These are phyloP conservation scores for Delonix regia DNA, from an alignment of 306 rosid species.

Conservation along the genomic window DNA sequence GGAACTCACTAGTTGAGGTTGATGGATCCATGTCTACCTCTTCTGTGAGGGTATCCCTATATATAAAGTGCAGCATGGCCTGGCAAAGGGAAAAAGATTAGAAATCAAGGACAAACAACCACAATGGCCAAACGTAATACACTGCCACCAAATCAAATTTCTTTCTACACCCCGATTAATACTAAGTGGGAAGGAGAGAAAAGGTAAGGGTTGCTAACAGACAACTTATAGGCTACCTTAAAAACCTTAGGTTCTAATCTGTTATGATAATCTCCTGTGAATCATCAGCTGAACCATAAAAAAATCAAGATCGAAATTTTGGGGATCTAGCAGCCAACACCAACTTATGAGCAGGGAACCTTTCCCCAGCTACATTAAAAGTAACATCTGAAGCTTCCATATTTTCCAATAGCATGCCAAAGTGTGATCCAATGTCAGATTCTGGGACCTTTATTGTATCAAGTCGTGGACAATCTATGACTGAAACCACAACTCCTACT, in stretches of 20 bases:
- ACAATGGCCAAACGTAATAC: slow-evolving; percentile 15
- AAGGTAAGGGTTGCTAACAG: not conserved
- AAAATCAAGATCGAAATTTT: slow-evolving; percentile 53
- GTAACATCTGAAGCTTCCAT: slow-evolving; percentile 82
- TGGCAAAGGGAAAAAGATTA: slow-evolving; percentile 39
- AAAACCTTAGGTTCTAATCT: slow-evolving; percentile 83
- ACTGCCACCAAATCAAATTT: slow-evolving; percentile 10
- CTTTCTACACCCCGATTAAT: slow-evolving; percentile 12
- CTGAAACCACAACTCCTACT: slow-evolving; percentile 89
- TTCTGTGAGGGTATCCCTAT: slow-evolving; percentile 71
- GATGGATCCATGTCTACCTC: slow-evolving; percentile 60
- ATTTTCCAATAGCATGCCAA: slow-evolving; percentile 69
- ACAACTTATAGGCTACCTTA: slow-evolving; percentile 69
- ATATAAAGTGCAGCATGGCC: slow-evolving; percentile 89
- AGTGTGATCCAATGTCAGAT: slow-evolving; percentile 76
- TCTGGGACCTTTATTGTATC: slow-evolving; percentile 71
- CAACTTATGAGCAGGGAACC: slow-evolving; percentile 74
- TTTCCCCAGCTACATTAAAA: slow-evolving; percentile 72
- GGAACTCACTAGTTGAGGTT: slow-evolving; percentile 50
- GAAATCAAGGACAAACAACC: slow-evolving; percentile 6
- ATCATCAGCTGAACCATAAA: slow-evolving; percentile 50
- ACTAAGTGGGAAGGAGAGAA: not conserved
- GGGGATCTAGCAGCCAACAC: slow-evolving; percentile 87
- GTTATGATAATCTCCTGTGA: slow-evolving; percentile 53
- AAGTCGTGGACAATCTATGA: slow-evolving; percentile 60